Base-by-base conservation (phyloP, 116 monocot species). In the Iris pallida region DNA sequence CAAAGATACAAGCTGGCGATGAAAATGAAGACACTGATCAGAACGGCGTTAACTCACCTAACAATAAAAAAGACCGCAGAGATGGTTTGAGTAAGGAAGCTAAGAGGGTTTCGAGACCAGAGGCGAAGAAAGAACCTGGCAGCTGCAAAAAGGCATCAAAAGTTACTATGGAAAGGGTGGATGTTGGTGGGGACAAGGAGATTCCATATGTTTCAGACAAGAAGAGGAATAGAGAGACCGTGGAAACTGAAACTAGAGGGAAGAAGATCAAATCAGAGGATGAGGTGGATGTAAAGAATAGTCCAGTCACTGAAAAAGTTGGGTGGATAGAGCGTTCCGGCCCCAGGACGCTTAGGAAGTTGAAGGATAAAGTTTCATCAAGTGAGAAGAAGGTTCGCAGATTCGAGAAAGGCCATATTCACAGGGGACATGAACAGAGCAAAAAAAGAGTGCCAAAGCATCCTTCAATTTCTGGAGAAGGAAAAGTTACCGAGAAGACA, bases 231-330 rank as follows among this genome's bases (percentile, higher is more conserved):
- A 55, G 61, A 52, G 76, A 53, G 10, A 18, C 20, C 16, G 42
- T 48, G 8, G 75, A 72, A 58, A 54, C 20, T 46, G 61, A 71
- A 41, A 43, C 16, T 1, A 18, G 47, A 13, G 9, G 15, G 19
- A 75, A 87, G 65, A 83, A 55, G 57, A 57, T 68, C 17, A 76
- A 64, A 70, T 10, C 41, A 18, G 57, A 66, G 3, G 41, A 52
- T n/a, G 45, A 48, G 20, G 41, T 11, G 70, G 19, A 20, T 16
- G 47, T 1, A 14, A 64, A 64, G 9, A 64, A 48, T 6, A 47
- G 14, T 11, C 10, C 15, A 3, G 64, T 47, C 8, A 16, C 45
- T 45, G 18, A 64, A 16, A 64, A 64, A 5, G 46, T 18, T 7
- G 20, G 9, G 47, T 20, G 48, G 47, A 49, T 42, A 19, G 61